Evolutionary conservation across 768 basidiomycete species (phyloP), one percentile per base, ranked within the genome.

Genomic region (Harrya chromipes): DNA sequence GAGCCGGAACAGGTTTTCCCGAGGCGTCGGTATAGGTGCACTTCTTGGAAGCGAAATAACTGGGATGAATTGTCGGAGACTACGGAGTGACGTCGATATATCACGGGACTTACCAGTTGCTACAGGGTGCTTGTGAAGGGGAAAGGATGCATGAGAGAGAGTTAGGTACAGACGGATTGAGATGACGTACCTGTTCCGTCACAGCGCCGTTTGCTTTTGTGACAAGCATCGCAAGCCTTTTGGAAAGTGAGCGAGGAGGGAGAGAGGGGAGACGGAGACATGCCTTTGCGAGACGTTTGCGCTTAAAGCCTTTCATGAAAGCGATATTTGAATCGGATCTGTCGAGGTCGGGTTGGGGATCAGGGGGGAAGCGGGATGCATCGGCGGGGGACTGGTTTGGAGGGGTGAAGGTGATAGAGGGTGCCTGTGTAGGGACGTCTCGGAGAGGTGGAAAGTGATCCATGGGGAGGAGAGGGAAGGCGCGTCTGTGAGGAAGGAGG

Each of bases 121-220:
- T 86, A 61, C 88, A 90, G 6, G 86, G 87, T 10, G 84, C 85
- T 87, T 67, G 41, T 59, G 53, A 46, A 58, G 45, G 46, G 37
- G 40, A 19, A 16, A 42, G 44, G 7, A 50, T 6, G 41, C 24
- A 29, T 55, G 43, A 48, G 38, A 17, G 46, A 34, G 43, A 40
- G 20, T 31, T 47, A 53, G 40, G 51, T 16, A 49, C 34, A 20
- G 44, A 40, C 27, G 20, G 35, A 40, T 17, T 24, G 42, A 27
- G 46, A 40, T 48, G 43, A 73, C 82, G 50, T 53, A 85, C 86
- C 83, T 53, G 85, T 87, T 27, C 87, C 87, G 68, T 90, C 87
- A 69, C 88, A 90, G 41, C 88, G 81, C 21, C 89, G 81, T 64
- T 91, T 91, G 70, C 82, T 84, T 67, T 86, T 88, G 64, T 91